Evolutionary conservation across 1,284 basidiomycete genomes (phyloP).

Genomic region (Ustilago vetiveriae): DNA sequence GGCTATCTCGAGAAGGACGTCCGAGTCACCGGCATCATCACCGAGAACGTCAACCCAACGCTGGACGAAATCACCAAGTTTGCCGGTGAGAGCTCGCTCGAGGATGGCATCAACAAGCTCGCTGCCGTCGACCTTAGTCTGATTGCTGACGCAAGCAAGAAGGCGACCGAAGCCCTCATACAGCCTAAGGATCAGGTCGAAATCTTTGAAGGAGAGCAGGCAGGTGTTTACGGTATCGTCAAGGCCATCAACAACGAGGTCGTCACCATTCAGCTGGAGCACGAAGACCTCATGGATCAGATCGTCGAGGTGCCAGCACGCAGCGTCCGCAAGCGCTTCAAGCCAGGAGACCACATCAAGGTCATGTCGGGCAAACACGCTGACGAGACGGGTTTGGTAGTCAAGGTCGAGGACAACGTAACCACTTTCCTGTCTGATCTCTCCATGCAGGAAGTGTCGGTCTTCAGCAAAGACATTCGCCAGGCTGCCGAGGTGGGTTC

Average conservation of each 20-base stretch:
- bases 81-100: slow-evolving; percentile 70
- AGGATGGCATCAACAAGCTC: slow-evolving; percentile 50
- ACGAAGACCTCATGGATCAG: slow-evolving; percentile 83
- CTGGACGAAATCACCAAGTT: slow-evolving; percentile 96
- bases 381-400: slow-evolving; percentile 94
- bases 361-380: slow-evolving; percentile 94
- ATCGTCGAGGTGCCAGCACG: slow-evolving; percentile 83
- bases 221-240: slow-evolving; percentile 89
- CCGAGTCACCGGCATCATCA: slow-evolving; percentile 79
- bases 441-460: slow-evolving; percentile 93
- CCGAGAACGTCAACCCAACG: slow-evolving; percentile 92
- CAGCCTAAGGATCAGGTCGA: slow-evolving; percentile 98
- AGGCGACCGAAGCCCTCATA: slow-evolving; percentile 86
- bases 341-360: slow-evolving; percentile 97
- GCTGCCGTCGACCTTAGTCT: slow-evolving; percentile 77
- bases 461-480: slow-evolving; percentile 95
- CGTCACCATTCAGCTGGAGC: slow-evolving; percentile 79
- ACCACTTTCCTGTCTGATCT: slow-evolving; percentile 98
- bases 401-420: slow-evolving; percentile 81
- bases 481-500: slow-evolving; percentile 96
- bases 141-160: slow-evolving; percentile 86
- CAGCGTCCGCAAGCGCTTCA: slow-evolving; percentile 92
- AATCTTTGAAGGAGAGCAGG: slow-evolving; percentile 95
- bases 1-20: slow-evolving; percentile 98
- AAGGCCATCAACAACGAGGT: slow-evolving; percentile 88